Conservation (phyloP, 768 basidiomycete species). For the Leccinum obscurum region DNA sequence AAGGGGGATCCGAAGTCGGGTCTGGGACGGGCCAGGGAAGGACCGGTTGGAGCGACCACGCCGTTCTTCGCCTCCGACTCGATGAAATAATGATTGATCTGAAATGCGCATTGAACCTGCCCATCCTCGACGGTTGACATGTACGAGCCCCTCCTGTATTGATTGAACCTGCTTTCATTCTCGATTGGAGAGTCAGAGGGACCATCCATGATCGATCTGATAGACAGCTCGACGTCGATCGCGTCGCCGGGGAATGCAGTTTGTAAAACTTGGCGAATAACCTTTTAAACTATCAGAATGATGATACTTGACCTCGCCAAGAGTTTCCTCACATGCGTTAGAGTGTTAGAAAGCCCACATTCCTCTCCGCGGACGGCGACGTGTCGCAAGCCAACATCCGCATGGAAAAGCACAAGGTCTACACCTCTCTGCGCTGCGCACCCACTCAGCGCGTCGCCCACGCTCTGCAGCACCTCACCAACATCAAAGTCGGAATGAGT, state of each 20-base stretch:
- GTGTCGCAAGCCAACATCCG: constrained; percentile 85
- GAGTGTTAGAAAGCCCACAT: constrained; percentile 74
- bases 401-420: constrained; percentile 89
- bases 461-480: constrained; percentile 85
- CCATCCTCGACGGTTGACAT: constrained; percentile 31
- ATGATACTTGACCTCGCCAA: not conserved
- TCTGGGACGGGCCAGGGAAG: constrained; percentile 28
- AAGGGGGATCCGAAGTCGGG: constrained; percentile 52
- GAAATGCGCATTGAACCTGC: constrained; percentile 56
- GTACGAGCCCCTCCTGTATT: constrained; percentile 29
- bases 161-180: constrained; percentile 20
- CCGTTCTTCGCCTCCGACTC: constrained; percentile 21
- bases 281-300: constrained; percentile 44
- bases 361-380: constrained; percentile 85
- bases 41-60: constrained; percentile 10
- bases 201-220: constrained; percentile 38
- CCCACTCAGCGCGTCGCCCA: constrained; percentile 86
- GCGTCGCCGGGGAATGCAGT: constrained; percentile 74
- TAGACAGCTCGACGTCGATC: constrained; percentile 79
- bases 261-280: constrained; percentile 78
- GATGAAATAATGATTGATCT: constrained; percentile 52
- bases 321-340: constrained; percentile 73
- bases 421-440: constrained; percentile 81
- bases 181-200: constrained; percentile 27
- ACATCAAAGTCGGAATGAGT: constrained; percentile 77